Conservation (phyloP, 2,329 filamentous ascomycete genomes). For the Herpotrichia juniperi region DNA sequence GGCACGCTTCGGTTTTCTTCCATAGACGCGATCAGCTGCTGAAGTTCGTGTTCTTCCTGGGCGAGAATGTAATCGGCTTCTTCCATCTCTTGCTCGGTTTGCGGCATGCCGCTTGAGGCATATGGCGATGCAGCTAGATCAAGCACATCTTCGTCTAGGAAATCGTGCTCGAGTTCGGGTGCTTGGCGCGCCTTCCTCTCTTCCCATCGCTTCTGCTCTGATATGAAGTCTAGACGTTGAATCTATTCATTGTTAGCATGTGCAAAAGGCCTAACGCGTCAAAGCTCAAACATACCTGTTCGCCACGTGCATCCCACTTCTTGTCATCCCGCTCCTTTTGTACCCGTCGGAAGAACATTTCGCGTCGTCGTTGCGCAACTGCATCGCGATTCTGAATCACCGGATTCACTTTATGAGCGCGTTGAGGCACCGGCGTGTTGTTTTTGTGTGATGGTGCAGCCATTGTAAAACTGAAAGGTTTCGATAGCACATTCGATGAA, state of each 20-base stretch:
- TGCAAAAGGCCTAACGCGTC: not conserved
- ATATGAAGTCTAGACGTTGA: slow-evolving; percentile 54
- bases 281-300: slow-evolving; percentile 47
- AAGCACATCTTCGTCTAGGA: slow-evolving; percentile 28
- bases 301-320: slow-evolving; percentile 52
- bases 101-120: slow-evolving; percentile 5
- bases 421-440: slow-evolving; percentile 29
- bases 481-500: slow-evolving; percentile 43
- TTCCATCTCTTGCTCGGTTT: slow-evolving; percentile 31
- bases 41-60: slow-evolving; percentile 53
- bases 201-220: slow-evolving; percentile 52
- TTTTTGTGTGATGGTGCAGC: slow-evolving; percentile 20
- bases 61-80: slow-evolving; percentile 47
- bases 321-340: slow-evolving; percentile 52
- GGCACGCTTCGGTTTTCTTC: slow-evolving; percentile 31
- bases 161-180: slow-evolving; percentile 31
- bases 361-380: slow-evolving; percentile 67
- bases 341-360: slow-evolving; percentile 70
- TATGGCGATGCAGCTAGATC: slow-evolving; percentile 15
- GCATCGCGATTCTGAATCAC: slow-evolving; percentile 65
- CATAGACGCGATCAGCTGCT: slow-evolving; percentile 53
- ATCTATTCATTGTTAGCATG: slow-evolving; percentile 41
- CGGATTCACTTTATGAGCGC: slow-evolving; percentile 66
- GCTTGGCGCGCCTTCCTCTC: slow-evolving; percentile 50
- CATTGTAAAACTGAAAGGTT: slow-evolving; percentile 37